phyloP scores from a whole-genome alignment of 176 grass and related monocot species.

The Olyra latifolia region DNA sequence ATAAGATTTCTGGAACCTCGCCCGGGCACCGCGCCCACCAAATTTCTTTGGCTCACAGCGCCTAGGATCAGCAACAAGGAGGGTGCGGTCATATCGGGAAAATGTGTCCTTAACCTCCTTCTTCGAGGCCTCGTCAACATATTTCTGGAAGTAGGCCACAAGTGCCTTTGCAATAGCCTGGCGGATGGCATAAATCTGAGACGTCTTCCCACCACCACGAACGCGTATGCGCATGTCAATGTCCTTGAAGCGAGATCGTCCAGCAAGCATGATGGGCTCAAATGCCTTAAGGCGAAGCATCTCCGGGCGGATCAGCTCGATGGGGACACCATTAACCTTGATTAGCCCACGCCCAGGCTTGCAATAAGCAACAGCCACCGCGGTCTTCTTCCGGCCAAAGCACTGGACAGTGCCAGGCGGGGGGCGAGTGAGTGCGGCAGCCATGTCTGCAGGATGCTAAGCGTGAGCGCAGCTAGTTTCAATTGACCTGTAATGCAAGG shows the following conservation, averaged over 20 bases:
- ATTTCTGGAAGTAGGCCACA: constrained; percentile 73
- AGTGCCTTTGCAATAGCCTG: constrained; percentile 78
- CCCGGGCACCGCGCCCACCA: constrained; percentile 69
- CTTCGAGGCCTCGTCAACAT: constrained; percentile 65
- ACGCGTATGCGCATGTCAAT: constrained; percentile 83
- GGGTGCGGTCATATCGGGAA: constrained; percentile 20
- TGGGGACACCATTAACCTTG: constrained; percentile 77
- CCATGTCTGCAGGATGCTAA: constrained; percentile 5
- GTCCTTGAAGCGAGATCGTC: constrained; percentile 54
- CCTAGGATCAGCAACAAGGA: constrained; percentile 48
- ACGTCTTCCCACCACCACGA: constrained; percentile 73
- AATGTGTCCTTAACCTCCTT: constrained; percentile 29
- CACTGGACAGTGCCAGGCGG: constrained; percentile 56
- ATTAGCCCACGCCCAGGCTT: constrained; percentile 74
- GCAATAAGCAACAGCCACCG: constrained; percentile 64
- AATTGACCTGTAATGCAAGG: neutral
- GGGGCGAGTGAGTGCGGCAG: constrained; percentile 31
- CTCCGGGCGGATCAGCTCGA: constrained; percentile 79
- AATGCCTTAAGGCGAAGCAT: constrained; percentile 69
- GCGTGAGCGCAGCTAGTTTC: neutral
- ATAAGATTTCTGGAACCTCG: constrained; percentile 79
- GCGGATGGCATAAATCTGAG: constrained; percentile 79
- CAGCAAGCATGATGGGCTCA: constrained; percentile 70
- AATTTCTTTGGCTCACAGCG: constrained; percentile 90
- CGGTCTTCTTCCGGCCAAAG: constrained; percentile 78